Evolutionary conservation across 225 moss, liverwort and hornwort species (phyloP).

Genomic region (Sphagnum tenellum): DNA sequence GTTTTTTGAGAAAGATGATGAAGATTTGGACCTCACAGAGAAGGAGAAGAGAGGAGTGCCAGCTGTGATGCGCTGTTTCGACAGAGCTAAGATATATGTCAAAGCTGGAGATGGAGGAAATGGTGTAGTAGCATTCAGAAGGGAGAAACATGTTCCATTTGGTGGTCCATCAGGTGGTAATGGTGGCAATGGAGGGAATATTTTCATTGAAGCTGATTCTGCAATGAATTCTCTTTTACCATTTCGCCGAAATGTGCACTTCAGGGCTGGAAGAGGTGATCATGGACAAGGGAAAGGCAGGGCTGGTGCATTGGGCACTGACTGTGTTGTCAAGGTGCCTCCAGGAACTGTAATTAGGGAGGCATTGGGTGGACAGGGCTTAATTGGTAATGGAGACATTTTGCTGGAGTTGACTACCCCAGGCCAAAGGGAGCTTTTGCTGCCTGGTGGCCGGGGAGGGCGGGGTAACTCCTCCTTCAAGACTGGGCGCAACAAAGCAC

Average conservation of each 20-base stretch:
- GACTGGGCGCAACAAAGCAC: constrained; percentile 77
- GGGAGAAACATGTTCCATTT: constrained; percentile 96
- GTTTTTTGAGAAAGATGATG: constrained; percentile 13
- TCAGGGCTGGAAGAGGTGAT: constrained; percentile 70
- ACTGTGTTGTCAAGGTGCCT: constrained; percentile 74
- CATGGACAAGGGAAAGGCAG: constrained; percentile 89
- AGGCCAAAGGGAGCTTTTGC: constrained; percentile 63
- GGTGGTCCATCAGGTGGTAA: constrained; percentile 93
- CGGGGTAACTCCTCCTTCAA: constrained; percentile 90
- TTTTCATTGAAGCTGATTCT: constrained; percentile 63
- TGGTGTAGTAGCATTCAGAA: constrained; percentile 89
- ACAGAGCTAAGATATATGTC: constrained; percentile 78
- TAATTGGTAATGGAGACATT: constrained; percentile 49
- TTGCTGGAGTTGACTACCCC: constrained; percentile 70
- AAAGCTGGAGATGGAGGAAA: constrained; percentile 97
- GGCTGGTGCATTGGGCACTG: constrained; percentile 63
- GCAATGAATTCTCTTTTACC: constrained; percentile 78
- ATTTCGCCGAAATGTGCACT: constrained; percentile 80
- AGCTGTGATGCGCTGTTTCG: constrained; percentile 96
- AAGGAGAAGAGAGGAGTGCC: constrained; percentile 77
- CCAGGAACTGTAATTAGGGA: constrained; percentile 76
- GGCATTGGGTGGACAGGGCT: constrained; percentile 30
- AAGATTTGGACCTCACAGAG: constrained; percentile 24
- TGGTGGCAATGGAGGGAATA: constrained; percentile 78
- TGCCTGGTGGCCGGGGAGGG: constrained; percentile 87